A percentile compares a stretch with the other conserved stretches of the same genome.
Evolutionary conservation across 106 monocot species (phyloP).

Genomic region (Platanthera guangdongensis): DNA sequence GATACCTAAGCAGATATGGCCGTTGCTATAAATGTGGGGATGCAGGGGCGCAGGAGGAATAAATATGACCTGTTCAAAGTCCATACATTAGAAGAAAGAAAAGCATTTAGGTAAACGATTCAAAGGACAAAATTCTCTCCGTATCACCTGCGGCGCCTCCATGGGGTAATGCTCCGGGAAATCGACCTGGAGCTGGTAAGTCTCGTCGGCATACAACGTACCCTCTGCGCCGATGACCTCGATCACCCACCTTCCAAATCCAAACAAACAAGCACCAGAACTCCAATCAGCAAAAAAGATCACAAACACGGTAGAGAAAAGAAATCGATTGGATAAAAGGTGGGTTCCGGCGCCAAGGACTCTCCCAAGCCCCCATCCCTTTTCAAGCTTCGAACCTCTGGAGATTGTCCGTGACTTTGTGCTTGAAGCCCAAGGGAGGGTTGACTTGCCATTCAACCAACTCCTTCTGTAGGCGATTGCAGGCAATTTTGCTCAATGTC

Average conservation of each 20-base stretch:
- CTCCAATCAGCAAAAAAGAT: not conserved
- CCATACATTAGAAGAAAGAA: not conserved
- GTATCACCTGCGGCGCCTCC: conserved; percentile 7
- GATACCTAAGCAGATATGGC: conserved; percentile 42
- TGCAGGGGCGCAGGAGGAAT: conserved; percentile 29
- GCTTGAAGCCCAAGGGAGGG: conserved; percentile 47
- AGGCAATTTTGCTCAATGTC: conserved; percentile 46
- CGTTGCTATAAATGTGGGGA: conserved; percentile 40
- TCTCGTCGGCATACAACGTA: conserved; percentile 18
- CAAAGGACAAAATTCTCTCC: not conserved
- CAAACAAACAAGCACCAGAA: conserved; percentile 4
- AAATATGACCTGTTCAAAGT: conserved; percentile 23
- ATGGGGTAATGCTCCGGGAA: conserved; percentile 21
- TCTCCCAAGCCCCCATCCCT: not conserved
- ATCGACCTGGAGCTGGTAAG: conserved; percentile 27
- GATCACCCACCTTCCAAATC: conserved; percentile 19
- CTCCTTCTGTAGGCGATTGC: conserved; percentile 52
- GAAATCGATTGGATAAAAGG: not conserved
- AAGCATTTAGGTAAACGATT: not conserved
- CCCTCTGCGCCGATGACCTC: conserved; percentile 20
- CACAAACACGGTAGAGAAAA: not conserved
- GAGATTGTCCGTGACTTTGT: conserved; percentile 47
- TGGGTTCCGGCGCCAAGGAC: not conserved
- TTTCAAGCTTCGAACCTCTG: conserved; percentile 18
- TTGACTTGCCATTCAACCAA: conserved; percentile 53